Conservation (phyloP, 1,284 basidiomycete genomes). For the Trichosporon sp. region DNA sequence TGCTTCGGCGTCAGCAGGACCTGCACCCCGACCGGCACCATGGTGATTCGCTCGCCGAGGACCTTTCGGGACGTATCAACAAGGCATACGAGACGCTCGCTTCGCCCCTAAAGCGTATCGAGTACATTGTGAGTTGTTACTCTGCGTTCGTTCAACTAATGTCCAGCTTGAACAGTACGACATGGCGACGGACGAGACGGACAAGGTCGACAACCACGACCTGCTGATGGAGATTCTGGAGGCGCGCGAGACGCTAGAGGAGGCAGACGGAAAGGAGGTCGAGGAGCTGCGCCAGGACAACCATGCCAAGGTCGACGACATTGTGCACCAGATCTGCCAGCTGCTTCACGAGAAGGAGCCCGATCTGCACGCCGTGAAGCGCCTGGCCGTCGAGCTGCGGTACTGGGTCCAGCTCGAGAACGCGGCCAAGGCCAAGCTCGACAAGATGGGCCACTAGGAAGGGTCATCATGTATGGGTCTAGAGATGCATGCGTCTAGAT, state of each 20-base stretch:
- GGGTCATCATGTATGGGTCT: background rate
- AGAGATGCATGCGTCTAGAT: conserved; percentile 7
- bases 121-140: conserved; percentile 52
- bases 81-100: conserved; percentile 53
- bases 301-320: conserved; percentile 62
- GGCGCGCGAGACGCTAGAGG: conserved; percentile 75
- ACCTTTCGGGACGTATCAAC: conserved; percentile 51
- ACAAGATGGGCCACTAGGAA: conserved; percentile 9
- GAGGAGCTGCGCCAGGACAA: conserved; percentile 64
- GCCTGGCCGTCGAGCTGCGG: conserved; percentile 69
- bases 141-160: background rate
- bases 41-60: conserved; percentile 43
- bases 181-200: conserved; percentile 68
- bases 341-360: conserved; percentile 61
- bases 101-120: conserved; percentile 51
- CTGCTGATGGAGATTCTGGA: conserved; percentile 81
- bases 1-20: conserved; percentile 48
- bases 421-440: conserved; percentile 62
- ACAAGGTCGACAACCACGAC: conserved; percentile 70
- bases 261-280: conserved; percentile 63
- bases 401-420: conserved; percentile 74
- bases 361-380: conserved; percentile 65
- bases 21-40: conserved; percentile 54
- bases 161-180: conserved; percentile 64
- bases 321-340: conserved; percentile 50